Evolutionary conservation across 2,329 filamentous ascomycete genomes (phyloP), one percentile per base, ranked within the genome.

Genomic region (Fusarium udum): DNA sequence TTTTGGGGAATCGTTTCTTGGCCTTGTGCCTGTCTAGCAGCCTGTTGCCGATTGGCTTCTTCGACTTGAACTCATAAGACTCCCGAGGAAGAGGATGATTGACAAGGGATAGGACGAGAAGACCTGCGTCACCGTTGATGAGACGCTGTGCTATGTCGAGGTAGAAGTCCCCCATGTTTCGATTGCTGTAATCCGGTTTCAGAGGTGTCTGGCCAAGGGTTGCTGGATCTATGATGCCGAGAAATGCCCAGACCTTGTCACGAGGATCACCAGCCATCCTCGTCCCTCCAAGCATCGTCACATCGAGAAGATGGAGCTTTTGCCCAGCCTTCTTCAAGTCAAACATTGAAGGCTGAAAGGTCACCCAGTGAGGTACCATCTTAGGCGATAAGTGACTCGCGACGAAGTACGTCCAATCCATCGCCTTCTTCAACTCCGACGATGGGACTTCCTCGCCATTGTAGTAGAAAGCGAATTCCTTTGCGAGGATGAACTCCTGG

Each of bases 341-440:
- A 32, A 70, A 70, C 12, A 70, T 51, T 1, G 67, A 70, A 5
- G 67, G 67, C 18, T 70, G 65, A 16, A 70, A 69, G 3, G 59
- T 59, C 0, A 70, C 59, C 67, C 65, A 69, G 2, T 42, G 28
- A 1, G 65, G 65, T 0, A 70, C 56, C 36, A 69, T 39, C 5
- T 64, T 59, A 0, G 67, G 52, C 5, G 67, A 58, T 2, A 32
- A 37, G 31, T 70, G n/a, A 2, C 8, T 16, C 5, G 67, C 65
- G 26, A 64, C 48, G 15, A 70, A 69, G 14, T 69, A 69, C 4
- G 67, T 69, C 67, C 67, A 69, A 10, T 69, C 48, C 64, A 64
- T 69, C 1, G 53, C 67, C 8, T 69, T 70, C n/a, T 69, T 52
- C 6, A 69, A 16, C 6, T 69, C 40, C 10, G 26, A 20, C 1